Conservation (phyloP, 139 green algal species). For the Asterochloris erici region DNA sequence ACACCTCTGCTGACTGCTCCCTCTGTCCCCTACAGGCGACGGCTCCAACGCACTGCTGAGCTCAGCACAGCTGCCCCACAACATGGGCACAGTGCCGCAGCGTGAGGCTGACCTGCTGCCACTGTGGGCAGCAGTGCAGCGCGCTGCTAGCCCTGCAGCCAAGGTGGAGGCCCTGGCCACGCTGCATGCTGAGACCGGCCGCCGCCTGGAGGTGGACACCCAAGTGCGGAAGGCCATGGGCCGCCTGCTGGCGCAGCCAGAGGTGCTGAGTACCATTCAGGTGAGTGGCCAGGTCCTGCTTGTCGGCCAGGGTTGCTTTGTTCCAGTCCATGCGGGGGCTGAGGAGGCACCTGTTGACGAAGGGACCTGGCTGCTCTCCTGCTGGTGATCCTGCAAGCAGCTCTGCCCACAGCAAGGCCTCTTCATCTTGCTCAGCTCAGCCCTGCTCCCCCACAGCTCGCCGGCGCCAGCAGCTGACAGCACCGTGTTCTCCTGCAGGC, state of each 20-base stretch:
- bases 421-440: too few relatives aligned
- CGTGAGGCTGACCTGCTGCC: conserved; percentile 83
- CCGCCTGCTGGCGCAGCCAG: conserved; percentile 9
- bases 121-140: conserved; percentile 36
- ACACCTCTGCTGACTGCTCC: too few relatives aligned
- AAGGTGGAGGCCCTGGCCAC: conserved; percentile 28
- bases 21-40: too few relatives aligned
- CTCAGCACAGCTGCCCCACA: neutral
- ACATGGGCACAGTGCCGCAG: conserved; percentile 52
- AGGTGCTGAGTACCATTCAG: conserved; percentile 9
- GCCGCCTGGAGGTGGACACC: conserved; percentile 42
- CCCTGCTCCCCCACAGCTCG: too few relatives aligned
- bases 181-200: conserved; percentile 33
- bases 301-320: neutral
- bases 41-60: neutral
- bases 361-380: too few relatives aligned
- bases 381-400: too few relatives aligned
- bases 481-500: too few relatives aligned
- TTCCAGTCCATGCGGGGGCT: too few relatives aligned
- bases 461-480: too few relatives aligned
- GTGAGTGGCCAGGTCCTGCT: neutral
- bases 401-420: too few relatives aligned
- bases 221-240: conserved; percentile 25
- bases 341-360: too few relatives aligned
- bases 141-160: neutral